Evolutionary conservation across 176 grass and related monocot species (phyloP).

Genomic region (Avena sativa): DNA sequence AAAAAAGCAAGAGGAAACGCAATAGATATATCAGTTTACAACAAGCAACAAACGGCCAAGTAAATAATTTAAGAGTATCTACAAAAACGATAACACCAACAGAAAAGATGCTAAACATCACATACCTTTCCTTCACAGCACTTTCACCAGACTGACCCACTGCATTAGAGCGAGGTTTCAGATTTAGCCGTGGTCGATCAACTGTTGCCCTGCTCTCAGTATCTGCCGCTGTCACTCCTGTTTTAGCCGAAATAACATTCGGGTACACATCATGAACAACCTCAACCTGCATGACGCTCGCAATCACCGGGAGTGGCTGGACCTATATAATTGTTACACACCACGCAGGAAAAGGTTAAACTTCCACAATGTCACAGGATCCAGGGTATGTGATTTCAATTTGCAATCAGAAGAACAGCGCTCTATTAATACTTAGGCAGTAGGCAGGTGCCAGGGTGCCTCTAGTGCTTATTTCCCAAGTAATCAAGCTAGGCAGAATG

Average conservation of each 20-base stretch:
- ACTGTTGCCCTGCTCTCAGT: constrained; percentile 39
- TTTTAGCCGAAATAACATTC: constrained; percentile 46
- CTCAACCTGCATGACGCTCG: constrained; percentile 47
- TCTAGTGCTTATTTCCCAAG: neutral
- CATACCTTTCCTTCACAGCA: constrained; percentile 70
- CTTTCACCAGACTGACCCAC: constrained; percentile 59
- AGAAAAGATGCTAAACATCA: neutral
- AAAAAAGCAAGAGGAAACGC: neutral
- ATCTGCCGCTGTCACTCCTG: constrained; percentile 52
- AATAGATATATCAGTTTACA: constrained; percentile 33
- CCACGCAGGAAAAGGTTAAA: constrained; percentile 34
- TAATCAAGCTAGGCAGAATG: neutral
- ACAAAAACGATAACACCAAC: constrained; percentile 6
- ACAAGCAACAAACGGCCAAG: neutral
- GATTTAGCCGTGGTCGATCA: constrained; percentile 76
- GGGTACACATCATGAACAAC: constrained; percentile 55
- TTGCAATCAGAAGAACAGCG: neutral
- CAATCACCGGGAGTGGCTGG: constrained; percentile 34
- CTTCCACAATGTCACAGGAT: neutral
- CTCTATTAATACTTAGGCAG: neutral
- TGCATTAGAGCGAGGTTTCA: constrained; percentile 72
- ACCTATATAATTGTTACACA: constrained; percentile 43
- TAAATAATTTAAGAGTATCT: constrained; percentile 10
- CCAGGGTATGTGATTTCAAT: neutral
- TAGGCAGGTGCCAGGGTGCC: neutral